A percentile compares a stretch with the other conserved stretches of the same genome.
Conservation (phyloP, 139 green algal species). For the Micractinium conductrix region DNA sequence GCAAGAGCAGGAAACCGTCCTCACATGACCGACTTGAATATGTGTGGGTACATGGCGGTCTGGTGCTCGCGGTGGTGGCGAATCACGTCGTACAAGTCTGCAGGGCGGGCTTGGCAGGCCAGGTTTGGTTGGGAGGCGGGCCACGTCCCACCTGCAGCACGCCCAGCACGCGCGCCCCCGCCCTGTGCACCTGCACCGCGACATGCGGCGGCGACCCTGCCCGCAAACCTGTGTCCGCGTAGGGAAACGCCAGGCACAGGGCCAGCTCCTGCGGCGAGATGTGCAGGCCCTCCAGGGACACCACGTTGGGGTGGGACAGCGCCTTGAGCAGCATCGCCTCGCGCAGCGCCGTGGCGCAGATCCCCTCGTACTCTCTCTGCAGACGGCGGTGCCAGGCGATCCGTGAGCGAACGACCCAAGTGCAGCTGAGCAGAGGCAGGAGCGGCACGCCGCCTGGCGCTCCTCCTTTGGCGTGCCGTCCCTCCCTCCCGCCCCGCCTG, state of each 20-base stretch:
- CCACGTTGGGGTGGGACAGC: slow-evolving; percentile 74
- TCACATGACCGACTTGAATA: slow-evolving; percentile 76
- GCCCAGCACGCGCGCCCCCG: too few species aligned
- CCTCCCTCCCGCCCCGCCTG: too few species aligned
- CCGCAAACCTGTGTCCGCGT: slow-evolving; percentile 60
- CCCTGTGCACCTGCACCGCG: background rate
- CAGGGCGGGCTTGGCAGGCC: too few species aligned
- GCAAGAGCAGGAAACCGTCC: too few species aligned
- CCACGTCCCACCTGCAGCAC: too few species aligned
- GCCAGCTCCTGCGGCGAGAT: slow-evolving; percentile 40
- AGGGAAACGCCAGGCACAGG: slow-evolving; percentile 82
- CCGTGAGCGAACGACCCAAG: too few species aligned
- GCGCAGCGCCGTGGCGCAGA: slow-evolving; percentile 74
- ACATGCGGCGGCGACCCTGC: background rate
- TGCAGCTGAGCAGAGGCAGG: too few species aligned
- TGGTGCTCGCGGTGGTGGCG: slow-evolving; percentile 60
- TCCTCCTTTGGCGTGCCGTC: too few species aligned
- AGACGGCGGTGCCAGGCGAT: too few species aligned
- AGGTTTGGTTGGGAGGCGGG: too few species aligned
- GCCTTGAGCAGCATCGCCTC: slow-evolving; percentile 82
- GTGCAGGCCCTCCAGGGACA: slow-evolving; percentile 66
- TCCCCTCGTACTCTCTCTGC: slow-evolving; percentile 68
- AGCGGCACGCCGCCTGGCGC: too few species aligned
- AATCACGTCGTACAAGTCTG: slow-evolving; percentile 85
- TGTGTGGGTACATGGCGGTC: slow-evolving; percentile 58